phyloP scores from a whole-genome alignment of 2,329 filamentous ascomycete species.

The Leptographium radiaticola region DNA sequence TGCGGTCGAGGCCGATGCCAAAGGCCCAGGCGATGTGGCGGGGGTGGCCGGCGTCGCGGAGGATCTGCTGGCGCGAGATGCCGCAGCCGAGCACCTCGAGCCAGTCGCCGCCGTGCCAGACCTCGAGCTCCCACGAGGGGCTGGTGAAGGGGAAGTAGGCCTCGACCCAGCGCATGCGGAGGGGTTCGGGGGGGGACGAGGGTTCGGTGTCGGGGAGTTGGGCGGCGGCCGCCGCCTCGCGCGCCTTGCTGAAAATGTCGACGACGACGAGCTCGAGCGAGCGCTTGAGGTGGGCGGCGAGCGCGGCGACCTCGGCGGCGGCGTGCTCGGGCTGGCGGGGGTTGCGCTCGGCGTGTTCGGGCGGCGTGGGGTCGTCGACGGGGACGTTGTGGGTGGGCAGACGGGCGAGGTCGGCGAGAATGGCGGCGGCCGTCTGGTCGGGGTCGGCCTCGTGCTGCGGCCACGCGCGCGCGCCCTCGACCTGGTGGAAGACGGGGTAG shows the following conservation, averaged over 20 bases:
- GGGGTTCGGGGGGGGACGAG: slow-evolving; percentile 38
- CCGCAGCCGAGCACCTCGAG: slow-evolving; percentile 92
- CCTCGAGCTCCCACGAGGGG: slow-evolving; percentile 90
- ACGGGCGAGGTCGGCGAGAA: slow-evolving; percentile 56
- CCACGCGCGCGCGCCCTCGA: slow-evolving; percentile 92
- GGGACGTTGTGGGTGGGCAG: slow-evolving; percentile 62
- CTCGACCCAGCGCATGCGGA: slow-evolving; percentile 87
- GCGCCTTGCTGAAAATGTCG: slow-evolving; percentile 72
- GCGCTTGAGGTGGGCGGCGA: slow-evolving; percentile 75
- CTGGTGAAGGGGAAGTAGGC: slow-evolving; percentile 97
- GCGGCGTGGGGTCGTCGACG: slow-evolving; percentile 74
- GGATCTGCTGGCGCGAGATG: slow-evolving; percentile 70
- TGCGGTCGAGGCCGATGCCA: slow-evolving; percentile 82
- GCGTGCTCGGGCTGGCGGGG: slow-evolving; percentile 66
- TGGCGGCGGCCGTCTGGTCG: slow-evolving; percentile 47
- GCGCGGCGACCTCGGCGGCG: slow-evolving; percentile 64
- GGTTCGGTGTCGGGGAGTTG: slow-evolving; percentile 23
- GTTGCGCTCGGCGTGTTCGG: slow-evolving; percentile 65
- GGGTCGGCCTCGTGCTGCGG: slow-evolving; percentile 44
- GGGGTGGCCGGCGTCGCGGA: slow-evolving; percentile 63
- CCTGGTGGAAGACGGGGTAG: slow-evolving; percentile 96
- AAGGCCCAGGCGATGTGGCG: slow-evolving; percentile 86
- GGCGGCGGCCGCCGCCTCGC: slow-evolving; percentile 45
- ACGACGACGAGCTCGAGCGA: slow-evolving; percentile 83
- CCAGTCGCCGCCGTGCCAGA: slow-evolving; percentile 91